Conservation (phyloP, 2,329 filamentous ascomycete genomes). For the Coniochaeta hoffmannii region DNA sequence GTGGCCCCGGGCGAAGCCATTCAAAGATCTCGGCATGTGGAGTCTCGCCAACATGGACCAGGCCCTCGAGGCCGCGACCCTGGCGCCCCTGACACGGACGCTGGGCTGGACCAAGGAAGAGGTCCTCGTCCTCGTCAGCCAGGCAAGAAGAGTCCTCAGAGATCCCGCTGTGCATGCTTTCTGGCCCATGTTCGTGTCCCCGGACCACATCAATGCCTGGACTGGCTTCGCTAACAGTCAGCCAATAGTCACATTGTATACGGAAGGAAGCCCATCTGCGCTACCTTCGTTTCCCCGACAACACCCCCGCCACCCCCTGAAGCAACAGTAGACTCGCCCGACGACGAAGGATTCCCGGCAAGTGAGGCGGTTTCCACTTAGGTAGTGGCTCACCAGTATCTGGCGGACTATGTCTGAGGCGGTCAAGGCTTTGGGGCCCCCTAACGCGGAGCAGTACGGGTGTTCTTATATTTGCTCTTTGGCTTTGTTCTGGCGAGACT, state of each 20-base stretch:
- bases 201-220: not conserved
- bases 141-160: slow-evolving; percentile 7
- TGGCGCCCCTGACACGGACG: slow-evolving; percentile 19
- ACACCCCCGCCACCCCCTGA: not conserved
- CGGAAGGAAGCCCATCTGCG: not conserved
- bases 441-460: too few relatives aligned
- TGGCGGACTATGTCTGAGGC: not conserved
- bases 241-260: not conserved
- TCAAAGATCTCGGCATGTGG: slow-evolving; percentile 19
- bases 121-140: slow-evolving; percentile 14
- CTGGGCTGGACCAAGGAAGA: slow-evolving; percentile 19
- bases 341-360: too few relatives aligned
- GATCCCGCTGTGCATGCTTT: slow-evolving; percentile 11
- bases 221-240: not conserved
- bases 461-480: too few relatives aligned
- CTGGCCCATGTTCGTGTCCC: slow-evolving; percentile 11
- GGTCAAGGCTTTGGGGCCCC: too few relatives aligned
- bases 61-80: slow-evolving; percentile 16
- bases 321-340: too few relatives aligned
- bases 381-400: not conserved
- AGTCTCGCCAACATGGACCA: slow-evolving; percentile 13
- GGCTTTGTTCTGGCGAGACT: too few relatives aligned
- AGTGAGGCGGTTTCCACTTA: not conserved
- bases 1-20: slow-evolving; percentile 18
- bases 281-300: not conserved